These are phyloP conservation scores for Thielaviopsis musarum DNA, from an alignment of 2,329 filamentous ascomycete species.

Conservation along the genomic window DNA sequence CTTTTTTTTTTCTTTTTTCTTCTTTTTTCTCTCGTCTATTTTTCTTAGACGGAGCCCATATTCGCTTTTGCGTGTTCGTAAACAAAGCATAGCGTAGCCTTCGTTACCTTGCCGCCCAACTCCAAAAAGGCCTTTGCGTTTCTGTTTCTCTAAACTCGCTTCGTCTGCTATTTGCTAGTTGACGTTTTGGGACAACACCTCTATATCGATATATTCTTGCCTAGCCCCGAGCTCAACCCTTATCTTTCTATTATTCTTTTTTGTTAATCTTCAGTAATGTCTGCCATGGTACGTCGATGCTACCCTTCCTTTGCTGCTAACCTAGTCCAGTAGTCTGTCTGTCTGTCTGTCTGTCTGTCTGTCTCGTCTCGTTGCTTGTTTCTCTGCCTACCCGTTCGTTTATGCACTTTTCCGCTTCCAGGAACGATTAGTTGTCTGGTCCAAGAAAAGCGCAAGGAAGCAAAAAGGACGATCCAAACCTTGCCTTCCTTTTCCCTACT, in stretches of 20 bases:
- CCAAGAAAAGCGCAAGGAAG: no score
- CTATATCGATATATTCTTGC: neutral
- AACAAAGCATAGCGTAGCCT: neutral
- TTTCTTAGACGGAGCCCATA: neutral
- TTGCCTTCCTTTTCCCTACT: no score
- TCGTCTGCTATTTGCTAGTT: no score
- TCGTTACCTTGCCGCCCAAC: neutral
- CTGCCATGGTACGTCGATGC: no score
- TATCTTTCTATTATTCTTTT: neutral
- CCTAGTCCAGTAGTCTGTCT: neutral
- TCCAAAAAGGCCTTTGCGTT: no score
- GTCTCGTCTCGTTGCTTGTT: neutral
- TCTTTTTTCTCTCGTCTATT: neutral
- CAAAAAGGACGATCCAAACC: no score
- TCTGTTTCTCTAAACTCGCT: no score
- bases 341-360: neutral
- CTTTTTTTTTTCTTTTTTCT: neutral
- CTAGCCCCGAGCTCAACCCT: no score
- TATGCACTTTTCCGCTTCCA: neutral
- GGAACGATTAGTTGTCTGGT: no score
- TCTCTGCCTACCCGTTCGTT: neutral
- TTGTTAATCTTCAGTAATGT: neutral
- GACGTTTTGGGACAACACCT: no score
- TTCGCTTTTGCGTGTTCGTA: neutral
- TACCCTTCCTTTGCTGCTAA: no score